Conservation (phyloP, 331 rosid species). For the Dryas integrifolia region DNA sequence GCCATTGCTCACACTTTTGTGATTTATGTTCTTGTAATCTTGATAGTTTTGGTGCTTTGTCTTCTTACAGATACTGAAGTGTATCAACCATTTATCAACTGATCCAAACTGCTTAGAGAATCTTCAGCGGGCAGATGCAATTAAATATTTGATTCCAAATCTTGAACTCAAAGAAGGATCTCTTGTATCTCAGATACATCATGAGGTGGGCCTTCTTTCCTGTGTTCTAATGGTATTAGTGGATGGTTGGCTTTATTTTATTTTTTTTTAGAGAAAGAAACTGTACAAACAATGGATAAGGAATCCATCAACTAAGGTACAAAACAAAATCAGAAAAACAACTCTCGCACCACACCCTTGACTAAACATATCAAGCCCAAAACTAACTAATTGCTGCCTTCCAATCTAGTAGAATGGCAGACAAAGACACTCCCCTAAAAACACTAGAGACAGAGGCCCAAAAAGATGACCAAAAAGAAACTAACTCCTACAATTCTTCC, state of each 20-base stretch:
- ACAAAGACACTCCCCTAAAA: no score
- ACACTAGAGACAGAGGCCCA: no score
- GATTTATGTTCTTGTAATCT: constrained; percentile 21
- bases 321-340: no score
- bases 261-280: no score
- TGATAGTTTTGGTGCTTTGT: constrained; percentile 22
- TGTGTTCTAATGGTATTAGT: constrained; percentile 14
- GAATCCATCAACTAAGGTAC: no score
- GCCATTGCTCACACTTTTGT: constrained; percentile 4
- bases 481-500: no score
- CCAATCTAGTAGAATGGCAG: no score
- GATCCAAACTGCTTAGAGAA: constrained; percentile 99
- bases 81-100: constrained; percentile 86
- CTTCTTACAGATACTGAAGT: constrained; percentile 70
- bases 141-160: constrained; percentile 93
- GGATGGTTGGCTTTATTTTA: constrained; percentile 5
- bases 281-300: no score
- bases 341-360: no score
- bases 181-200: constrained; percentile 88
- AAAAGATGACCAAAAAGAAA: no score
- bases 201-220: constrained; percentile 57
- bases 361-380: no score
- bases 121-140: constrained; percentile 99
- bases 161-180: constrained; percentile 97
- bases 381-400: no score